Evolutionary conservation across 371 early-diverging fungal species (phyloP).

Genomic region (Fennellomyces sp.): DNA sequence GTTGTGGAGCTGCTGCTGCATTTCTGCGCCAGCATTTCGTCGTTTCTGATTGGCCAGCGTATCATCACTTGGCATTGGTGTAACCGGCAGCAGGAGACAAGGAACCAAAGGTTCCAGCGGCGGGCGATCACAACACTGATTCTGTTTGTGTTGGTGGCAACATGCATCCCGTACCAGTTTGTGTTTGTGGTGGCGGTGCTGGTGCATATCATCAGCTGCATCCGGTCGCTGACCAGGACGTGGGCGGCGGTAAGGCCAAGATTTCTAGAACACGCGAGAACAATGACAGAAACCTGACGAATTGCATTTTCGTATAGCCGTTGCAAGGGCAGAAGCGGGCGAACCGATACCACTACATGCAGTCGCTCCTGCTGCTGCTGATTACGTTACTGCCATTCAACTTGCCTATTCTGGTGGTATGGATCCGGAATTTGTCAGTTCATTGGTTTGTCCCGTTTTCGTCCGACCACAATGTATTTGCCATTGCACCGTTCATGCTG

Average conservation of each 20-base stretch:
- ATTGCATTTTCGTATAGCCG: constrained; percentile 9
- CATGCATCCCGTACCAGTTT: constrained; percentile 83
- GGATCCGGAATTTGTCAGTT: constrained; percentile 65
- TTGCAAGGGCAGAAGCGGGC: constrained; percentile 24
- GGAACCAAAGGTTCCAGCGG: constrained; percentile 50
- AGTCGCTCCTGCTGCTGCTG: constrained; percentile 59
- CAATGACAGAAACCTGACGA: constrained; percentile 4
- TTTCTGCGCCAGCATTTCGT: constrained; percentile 7
- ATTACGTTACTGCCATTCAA: constrained; percentile 63
- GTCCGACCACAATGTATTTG: constrained; percentile 60
- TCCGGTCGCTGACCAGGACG: constrained; percentile 53
- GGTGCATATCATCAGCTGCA: constrained; percentile 70
- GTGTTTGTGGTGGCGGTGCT: constrained; percentile 78
- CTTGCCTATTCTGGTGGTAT: constrained; percentile 62
- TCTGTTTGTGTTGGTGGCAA: constrained; percentile 69
- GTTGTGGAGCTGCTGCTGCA: constrained; percentile 27
- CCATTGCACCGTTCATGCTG: constrained; percentile 61
- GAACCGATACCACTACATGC: constrained; percentile 62
- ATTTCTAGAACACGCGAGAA: neutral
- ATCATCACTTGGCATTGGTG: constrained; percentile 11
- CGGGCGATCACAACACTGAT: constrained; percentile 58
- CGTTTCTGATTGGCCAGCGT: constrained; percentile 6
- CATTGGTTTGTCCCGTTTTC: constrained; percentile 67
- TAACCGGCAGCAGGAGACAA: constrained; percentile 25
- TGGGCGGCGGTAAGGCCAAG: constrained; percentile 37